Percentiles rank a stretch among this genome's conserved stretches.
Conservation (phyloP, 768 basidiomycete genomes). For the Mycena sanguinolenta region DNA sequence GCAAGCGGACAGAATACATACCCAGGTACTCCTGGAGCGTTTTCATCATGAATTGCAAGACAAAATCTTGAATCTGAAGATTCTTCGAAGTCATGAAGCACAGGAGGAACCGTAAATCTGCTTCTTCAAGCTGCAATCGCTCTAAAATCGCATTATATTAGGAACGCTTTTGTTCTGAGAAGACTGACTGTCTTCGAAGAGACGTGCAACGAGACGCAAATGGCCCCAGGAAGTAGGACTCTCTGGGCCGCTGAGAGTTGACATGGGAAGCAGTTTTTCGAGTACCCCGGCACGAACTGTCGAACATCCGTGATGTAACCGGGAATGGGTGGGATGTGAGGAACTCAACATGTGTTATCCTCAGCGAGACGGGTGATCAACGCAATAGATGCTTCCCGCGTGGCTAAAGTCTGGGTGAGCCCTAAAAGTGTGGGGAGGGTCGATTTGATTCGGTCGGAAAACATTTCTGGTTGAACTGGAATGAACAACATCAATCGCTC, state of each 20-base stretch:
- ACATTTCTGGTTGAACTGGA: background rate
- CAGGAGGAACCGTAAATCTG: conserved; percentile 13
- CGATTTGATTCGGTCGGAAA: conserved; percentile 10
- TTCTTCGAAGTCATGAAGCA: conserved; percentile 9
- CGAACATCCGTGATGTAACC: no score
- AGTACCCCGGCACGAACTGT: conserved; percentile 7
- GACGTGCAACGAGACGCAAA: conserved; percentile 3
- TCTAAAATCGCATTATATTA: background rate
- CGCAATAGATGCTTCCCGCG: background rate
- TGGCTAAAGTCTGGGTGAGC: background rate
- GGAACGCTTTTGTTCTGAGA: background rate
- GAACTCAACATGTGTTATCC: no score
- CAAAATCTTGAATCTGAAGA: conserved; percentile 7
- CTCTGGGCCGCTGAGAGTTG: background rate
- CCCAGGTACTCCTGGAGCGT: conserved; percentile 2
- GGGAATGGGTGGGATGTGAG: no score
- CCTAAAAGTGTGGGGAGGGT: conserved; percentile 5
- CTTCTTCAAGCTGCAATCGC: conserved; percentile 9
- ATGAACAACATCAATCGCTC: background rate
- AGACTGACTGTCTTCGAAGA: conserved; percentile 5
- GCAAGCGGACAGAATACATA: background rate
- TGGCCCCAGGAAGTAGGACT: conserved; percentile 10
- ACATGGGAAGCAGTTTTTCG: background rate
- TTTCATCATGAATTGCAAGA: conserved; percentile 7
- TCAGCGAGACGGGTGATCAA: conserved; percentile 6